A percentile compares a stretch with the other conserved stretches of the same genome.
phyloP scores from a whole-genome alignment of 169 alveolate species.

The Eimeria acervulina region DNA sequence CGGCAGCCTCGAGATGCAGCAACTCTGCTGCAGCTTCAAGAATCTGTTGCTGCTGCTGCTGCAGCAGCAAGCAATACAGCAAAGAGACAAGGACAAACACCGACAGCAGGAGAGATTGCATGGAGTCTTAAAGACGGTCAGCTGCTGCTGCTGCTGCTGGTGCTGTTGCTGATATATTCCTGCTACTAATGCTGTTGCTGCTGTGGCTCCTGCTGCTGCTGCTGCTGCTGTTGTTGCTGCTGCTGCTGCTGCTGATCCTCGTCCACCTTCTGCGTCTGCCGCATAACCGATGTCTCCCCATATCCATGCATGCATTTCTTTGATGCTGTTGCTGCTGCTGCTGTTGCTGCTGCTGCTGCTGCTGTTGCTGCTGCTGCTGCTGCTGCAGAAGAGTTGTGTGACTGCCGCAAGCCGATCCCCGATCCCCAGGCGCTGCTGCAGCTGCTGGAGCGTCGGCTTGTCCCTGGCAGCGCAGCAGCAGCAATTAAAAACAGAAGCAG shows the following conservation, averaged over 20 bases:
- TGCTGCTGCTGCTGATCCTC: neutral
- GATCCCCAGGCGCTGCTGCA: conserved; percentile 46
- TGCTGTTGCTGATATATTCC: neutral
- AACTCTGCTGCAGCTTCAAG: neutral
- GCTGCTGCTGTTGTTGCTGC: neutral
- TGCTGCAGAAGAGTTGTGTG: conserved; percentile 59
- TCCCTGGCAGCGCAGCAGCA: conserved; percentile 18
- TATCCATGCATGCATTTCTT: too few species aligned
- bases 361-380: neutral
- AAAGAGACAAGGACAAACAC: neutral
- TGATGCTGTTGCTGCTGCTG: neutral
- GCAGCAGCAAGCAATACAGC: conserved; percentile 44
- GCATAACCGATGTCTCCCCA: too few species aligned
- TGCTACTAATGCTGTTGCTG: neutral
- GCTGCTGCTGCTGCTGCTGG: conserved; percentile 35
- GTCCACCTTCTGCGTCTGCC: neutral
- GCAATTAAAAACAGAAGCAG: neutral
- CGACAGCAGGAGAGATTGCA: conserved; percentile 30
- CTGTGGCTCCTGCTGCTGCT: neutral
- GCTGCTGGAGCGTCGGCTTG: conserved; percentile 28
- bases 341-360: conserved; percentile 24
- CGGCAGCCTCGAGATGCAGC: conserved; percentile 13
- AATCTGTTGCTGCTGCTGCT: too few species aligned
- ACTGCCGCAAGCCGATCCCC: conserved; percentile 59
- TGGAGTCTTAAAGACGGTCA: conserved; percentile 40